Evolutionary conservation across 768 basidiomycete genomes (phyloP).

Genomic region (Suillus paluster): DNA sequence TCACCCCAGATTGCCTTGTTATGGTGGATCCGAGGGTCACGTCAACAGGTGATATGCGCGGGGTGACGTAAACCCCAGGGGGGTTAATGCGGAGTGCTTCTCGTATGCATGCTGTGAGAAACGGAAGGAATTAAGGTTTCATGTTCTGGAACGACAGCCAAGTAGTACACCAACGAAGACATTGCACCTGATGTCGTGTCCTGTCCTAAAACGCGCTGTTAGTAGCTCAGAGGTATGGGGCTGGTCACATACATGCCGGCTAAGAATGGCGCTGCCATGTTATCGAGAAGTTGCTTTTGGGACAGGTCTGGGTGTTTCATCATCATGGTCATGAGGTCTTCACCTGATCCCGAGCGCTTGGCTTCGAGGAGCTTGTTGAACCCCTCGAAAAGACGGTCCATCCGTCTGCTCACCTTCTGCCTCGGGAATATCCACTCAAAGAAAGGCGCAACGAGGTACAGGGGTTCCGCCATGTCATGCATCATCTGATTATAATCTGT

Average conservation of each 20-base stretch:
- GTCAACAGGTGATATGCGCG: not conserved
- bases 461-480: constrained; percentile 37
- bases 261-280: constrained; percentile 40
- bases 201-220: constrained; percentile 17
- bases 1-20: no score
- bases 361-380: constrained; percentile 32
- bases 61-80: constrained; percentile 14
- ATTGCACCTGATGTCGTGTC: constrained; percentile 45
- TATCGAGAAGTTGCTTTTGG: constrained; percentile 39
- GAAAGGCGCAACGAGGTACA: constrained; percentile 35
- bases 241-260: constrained; percentile 40
- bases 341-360: constrained; percentile 35
- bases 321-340: constrained; percentile 40
- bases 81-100: constrained; percentile 41
- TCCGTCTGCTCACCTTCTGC: constrained; percentile 27
- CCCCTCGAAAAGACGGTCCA: constrained; percentile 31
- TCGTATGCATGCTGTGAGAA: constrained; percentile 38
- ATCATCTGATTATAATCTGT: constrained; percentile 40
- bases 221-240: not conserved
- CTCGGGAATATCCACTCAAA: constrained; percentile 35
- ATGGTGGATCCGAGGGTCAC: constrained; percentile 18
- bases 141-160: constrained; percentile 41
- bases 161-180: constrained; percentile 39
- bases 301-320: constrained; percentile 36
- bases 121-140: constrained; percentile 15